phyloP scores from a whole-genome alignment of 1,284 basidiomycete species.

The Fomitopsis palustris region DNA sequence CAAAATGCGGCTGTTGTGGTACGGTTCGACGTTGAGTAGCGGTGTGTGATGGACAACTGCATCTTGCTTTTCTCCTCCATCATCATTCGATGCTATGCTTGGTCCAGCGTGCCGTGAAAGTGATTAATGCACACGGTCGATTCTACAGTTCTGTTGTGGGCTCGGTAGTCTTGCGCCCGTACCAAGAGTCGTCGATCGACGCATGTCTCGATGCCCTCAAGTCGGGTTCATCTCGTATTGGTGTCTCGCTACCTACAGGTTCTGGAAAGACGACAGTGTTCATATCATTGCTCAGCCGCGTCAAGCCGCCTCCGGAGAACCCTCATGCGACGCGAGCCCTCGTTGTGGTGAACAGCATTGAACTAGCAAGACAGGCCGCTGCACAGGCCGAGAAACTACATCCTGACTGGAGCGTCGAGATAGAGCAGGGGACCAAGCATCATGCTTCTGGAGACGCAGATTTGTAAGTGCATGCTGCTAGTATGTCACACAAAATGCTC shows the following conservation, averaged over 20 bases:
- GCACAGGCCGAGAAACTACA: conserved; percentile 65
- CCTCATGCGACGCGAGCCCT: conserved; percentile 57
- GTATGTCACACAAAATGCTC: neutral
- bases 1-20: no score
- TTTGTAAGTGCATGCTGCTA: conserved; percentile 45
- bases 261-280: conserved; percentile 95
- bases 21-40: no score
- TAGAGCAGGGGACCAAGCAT: conserved; percentile 84
- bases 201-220: conserved; percentile 75
- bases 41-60: no score
- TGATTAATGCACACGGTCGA: conserved; percentile 5
- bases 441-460: conserved; percentile 82
- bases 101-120: conserved; percentile 2
- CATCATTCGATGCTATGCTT: conserved; percentile 19
- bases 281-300: conserved; percentile 69
- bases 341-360: conserved; percentile 84
- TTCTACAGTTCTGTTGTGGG: conserved; percentile 10
- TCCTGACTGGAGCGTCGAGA: conserved; percentile 80
- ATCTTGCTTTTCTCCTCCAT: neutral
- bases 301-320: conserved; percentile 40
- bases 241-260: conserved; percentile 91
- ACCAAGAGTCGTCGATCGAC: conserved; percentile 84
- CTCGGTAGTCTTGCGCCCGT: conserved; percentile 66
- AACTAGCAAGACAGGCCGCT: conserved; percentile 89
- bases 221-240: conserved; percentile 69